Evolutionary conservation across 2,329 filamentous ascomycete genomes (phyloP).

Genomic region (Teratosphaeriaceae sp.): DNA sequence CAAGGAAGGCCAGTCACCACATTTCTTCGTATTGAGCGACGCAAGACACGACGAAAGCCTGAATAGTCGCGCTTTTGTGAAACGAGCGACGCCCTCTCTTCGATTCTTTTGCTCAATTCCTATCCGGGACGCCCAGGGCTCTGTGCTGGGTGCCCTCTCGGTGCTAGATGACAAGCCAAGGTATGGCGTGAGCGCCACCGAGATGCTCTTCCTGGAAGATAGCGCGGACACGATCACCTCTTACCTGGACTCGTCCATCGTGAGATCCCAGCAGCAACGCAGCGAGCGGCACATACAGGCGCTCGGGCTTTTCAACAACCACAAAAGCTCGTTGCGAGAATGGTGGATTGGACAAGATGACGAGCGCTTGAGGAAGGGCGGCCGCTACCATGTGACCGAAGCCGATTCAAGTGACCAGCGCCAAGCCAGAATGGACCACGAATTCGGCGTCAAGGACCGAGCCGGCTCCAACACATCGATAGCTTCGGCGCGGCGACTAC

Average conservation of each 20-base stretch:
- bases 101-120: constrained; percentile 54
- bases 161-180: constrained; percentile 54
- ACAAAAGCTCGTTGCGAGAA: constrained; percentile 17
- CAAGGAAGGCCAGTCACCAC: constrained; percentile 14
- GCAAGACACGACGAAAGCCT: constrained; percentile 8
- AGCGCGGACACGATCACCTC: constrained; percentile 52
- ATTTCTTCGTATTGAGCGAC: constrained; percentile 22
- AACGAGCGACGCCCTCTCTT: constrained; percentile 17
- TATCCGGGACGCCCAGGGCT: constrained; percentile 49
- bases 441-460: constrained; percentile 15
- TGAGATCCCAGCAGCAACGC: constrained; percentile 45
- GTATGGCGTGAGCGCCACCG: constrained; percentile 42
- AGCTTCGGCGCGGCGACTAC: not conserved
- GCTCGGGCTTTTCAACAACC: constrained; percentile 40
- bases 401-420: not conserved
- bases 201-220: constrained; percentile 51
- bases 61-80: constrained; percentile 10
- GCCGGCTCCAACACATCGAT: not conserved
- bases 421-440: constrained; percentile 17
- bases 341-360: constrained; percentile 26
- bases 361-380: constrained; percentile 2
- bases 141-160: constrained; percentile 54
- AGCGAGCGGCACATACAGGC: constrained; percentile 50
- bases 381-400: constrained; percentile 1
- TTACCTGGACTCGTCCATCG: constrained; percentile 51